Conservation (phyloP, 352 stramenopile genomes). For the Thraustochytrium sp. region DNA sequence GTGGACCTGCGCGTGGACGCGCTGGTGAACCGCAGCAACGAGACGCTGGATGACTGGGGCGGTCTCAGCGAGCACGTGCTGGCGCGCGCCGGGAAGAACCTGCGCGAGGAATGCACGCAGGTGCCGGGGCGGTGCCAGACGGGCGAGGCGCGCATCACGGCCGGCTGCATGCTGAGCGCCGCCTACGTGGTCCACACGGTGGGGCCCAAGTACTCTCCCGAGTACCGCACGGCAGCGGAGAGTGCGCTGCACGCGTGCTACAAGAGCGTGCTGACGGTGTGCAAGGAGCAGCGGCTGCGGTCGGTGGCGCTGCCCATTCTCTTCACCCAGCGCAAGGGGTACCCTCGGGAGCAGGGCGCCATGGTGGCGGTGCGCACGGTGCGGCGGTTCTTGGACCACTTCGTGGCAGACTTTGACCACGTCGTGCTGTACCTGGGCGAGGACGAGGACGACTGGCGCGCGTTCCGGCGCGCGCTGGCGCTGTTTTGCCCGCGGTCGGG, state of each 20-base stretch:
- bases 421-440: conserved; percentile 66
- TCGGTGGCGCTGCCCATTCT: conserved; percentile 68
- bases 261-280: conserved; percentile 58
- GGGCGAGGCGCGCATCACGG: conserved; percentile 70
- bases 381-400: conserved; percentile 70
- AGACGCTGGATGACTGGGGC: conserved; percentile 61
- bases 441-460: conserved; percentile 60
- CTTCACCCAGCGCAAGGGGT: conserved; percentile 66
- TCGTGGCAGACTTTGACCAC: conserved; percentile 57
- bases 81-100: conserved; percentile 63
- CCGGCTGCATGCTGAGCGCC: conserved; percentile 64
- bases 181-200: conserved; percentile 71
- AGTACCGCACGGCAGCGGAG: conserved; percentile 69
- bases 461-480: conserved; percentile 58
- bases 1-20: conserved; percentile 17
- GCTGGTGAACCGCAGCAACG: conserved; percentile 51
- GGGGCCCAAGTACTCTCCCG: conserved; percentile 67
- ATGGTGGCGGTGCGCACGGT: conserved; percentile 66
- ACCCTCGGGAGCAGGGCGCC: conserved; percentile 67
- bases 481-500: conserved; percentile 65
- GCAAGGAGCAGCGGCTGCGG: conserved; percentile 62
- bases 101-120: conserved; percentile 65
- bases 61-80: conserved; percentile 63
- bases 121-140: conserved; percentile 61
- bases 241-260: conserved; percentile 73